Conservation (phyloP, 1,139 yeast genomes). For the Geotrichum carabidarum region DNA sequence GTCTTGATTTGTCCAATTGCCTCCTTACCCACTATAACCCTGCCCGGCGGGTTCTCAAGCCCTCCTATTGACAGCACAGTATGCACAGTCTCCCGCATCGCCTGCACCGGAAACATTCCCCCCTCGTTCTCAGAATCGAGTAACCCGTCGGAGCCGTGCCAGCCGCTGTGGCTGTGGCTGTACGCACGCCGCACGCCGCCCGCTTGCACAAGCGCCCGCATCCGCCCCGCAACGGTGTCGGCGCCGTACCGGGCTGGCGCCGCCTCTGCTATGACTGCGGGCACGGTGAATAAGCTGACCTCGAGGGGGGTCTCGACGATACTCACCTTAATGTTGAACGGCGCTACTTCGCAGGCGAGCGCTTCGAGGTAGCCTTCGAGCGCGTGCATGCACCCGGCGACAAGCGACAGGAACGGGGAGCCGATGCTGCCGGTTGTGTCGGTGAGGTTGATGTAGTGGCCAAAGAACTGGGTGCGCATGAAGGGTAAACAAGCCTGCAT, state of each 20-base stretch:
- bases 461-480: slow-evolving; percentile 28
- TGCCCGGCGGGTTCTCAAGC: slow-evolving; percentile 34
- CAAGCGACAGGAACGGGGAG: slow-evolving; percentile 32
- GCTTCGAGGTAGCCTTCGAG: slow-evolving; percentile 37
- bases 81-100: slow-evolving; percentile 27
- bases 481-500: slow-evolving; percentile 32
- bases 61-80: slow-evolving; percentile 35
- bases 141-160: not conserved
- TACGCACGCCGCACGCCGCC: not conserved
- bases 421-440: slow-evolving; percentile 35
- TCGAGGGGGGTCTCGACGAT: slow-evolving; percentile 34
- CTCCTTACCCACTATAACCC: slow-evolving; percentile 32
- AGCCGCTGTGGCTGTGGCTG: not conserved
- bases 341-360: slow-evolving; percentile 32
- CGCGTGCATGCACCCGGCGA: slow-evolving; percentile 34
- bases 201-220: not conserved
- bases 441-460: slow-evolving; percentile 35
- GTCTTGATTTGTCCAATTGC: slow-evolving; percentile 34
- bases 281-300: slow-evolving; percentile 30
- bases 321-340: slow-evolving; percentile 32
- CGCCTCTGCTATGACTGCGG: slow-evolving; percentile 23
- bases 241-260: not conserved
- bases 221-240: not conserved
- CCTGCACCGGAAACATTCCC: slow-evolving; percentile 24
- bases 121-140: not conserved